Conservation (phyloP, 176 grass and related monocot species). For the Hsuehochloa calcarea region DNA sequence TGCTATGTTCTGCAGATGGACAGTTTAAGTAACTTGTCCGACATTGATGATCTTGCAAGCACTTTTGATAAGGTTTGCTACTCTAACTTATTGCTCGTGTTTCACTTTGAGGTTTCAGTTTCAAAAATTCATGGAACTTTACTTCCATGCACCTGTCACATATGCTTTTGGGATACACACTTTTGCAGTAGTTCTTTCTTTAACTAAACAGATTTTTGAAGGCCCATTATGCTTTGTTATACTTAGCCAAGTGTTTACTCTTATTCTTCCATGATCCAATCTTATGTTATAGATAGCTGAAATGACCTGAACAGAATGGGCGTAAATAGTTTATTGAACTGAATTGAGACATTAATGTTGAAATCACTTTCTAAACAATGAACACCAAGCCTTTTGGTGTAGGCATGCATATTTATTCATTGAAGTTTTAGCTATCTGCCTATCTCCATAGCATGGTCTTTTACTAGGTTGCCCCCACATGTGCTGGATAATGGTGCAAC, state of each 20-base stretch:
- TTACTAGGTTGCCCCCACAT: background rate
- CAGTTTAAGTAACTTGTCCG: constrained; percentile 57
- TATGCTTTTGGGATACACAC: background rate
- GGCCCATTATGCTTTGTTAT: background rate
- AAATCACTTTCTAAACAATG: background rate
- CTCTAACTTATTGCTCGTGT: constrained; percentile 14
- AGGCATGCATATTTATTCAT: background rate
- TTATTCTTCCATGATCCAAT: constrained; percentile 1
- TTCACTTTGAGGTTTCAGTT: background rate
- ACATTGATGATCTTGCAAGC: constrained; percentile 90
- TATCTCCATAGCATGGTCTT: background rate
- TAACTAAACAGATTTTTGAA: constrained; percentile 8
- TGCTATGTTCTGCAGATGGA: constrained; percentile 58
- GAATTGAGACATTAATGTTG: background rate
- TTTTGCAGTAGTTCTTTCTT: background rate
- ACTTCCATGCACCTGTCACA: background rate
- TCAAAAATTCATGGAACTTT: background rate
- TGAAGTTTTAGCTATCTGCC: background rate
- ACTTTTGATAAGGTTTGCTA: constrained; percentile 84
- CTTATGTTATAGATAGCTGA: background rate
- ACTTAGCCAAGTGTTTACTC: background rate
- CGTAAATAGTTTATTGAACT: background rate
- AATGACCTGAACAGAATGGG: background rate
- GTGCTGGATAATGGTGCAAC: background rate
- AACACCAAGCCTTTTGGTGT: background rate